Evolutionary conservation across 2,329 filamentous ascomycete species (phyloP).

Genomic region (Colletotrichum paranaense): DNA sequence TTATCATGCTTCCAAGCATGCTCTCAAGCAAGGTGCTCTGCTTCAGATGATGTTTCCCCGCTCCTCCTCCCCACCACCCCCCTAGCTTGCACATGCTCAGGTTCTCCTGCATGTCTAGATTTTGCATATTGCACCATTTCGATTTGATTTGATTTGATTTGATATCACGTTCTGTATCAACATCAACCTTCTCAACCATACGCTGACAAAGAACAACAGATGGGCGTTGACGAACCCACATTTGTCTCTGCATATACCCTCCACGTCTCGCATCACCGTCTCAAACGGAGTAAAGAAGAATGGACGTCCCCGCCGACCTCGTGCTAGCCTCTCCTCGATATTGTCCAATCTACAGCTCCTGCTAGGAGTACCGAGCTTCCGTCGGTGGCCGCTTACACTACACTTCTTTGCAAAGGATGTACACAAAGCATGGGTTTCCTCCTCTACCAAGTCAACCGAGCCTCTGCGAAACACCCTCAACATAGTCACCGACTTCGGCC

Average conservation of each 20-base stretch:
- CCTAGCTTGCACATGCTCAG: conserved; percentile 10
- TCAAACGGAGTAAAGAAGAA: conserved; percentile 63
- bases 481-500: conserved; percentile 68
- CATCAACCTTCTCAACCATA: background rate
- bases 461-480: conserved; percentile 59
- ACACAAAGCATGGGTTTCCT: conserved; percentile 74
- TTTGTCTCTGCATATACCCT: conserved; percentile 80
- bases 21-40: background rate
- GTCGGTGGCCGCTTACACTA: conserved; percentile 82
- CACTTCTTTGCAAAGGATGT: conserved; percentile 83
- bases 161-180: background rate
- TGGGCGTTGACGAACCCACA: conserved; percentile 95
- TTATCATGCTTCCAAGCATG: background rate
- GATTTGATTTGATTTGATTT: background rate
- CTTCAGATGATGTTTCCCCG: conserved; percentile 25
- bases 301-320: conserved; percentile 67
- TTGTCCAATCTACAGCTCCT: conserved; percentile 86
- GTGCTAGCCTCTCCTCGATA: conserved; percentile 72
- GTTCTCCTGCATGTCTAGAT: background rate
- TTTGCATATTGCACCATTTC: background rate
- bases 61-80: conserved; percentile 12
- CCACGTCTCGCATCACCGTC: conserved; percentile 67
- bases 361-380: conserved; percentile 82
- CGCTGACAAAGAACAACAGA: conserved; percentile 55
- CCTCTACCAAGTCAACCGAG: conserved; percentile 61